Base-by-base conservation (phyloP, 352 stramenopile species). In the Phytopythium litorale region DNA sequence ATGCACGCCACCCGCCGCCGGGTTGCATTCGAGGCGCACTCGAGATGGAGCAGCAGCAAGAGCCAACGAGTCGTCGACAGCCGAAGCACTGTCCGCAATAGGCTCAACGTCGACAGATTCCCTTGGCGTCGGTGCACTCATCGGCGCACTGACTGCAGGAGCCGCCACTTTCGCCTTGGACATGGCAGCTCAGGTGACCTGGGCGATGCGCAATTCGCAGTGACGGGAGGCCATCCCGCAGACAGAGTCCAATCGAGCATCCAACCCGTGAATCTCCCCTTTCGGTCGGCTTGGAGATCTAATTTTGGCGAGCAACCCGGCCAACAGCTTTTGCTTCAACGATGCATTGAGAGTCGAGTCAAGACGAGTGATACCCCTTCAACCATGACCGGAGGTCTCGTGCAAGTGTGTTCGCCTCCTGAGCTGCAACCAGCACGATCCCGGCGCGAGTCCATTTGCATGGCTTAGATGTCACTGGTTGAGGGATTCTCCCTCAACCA, bases 1-100 rank as follows among this genome's bases (percentile, higher is more conserved):
- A 62, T 91, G 75, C n/a, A 91, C 72, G 4, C 91, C 79, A 0
- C 77, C 81, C 57, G 80, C 81, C 2, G 67, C 66, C 40, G 83
- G 83, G 38, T 92, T 92, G 54, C 75, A 81, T 3, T 54, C 19
- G 18, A 92, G 84, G 57, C 85, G 87, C n/a, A 58, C 35, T 28
- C 56, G 61, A 28, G 64, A 43, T 13, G 58, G 45, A 8, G 63
- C 45, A 11, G 25, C 60, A 21, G 62, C 46, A 18, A 71, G 33
- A 52, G 51, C 46, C 69, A 68, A 65, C 19, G 69, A 68, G 46
- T 68, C 69, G 23, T 63, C 57, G 7, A 42, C 35, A 9, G 60
- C 61, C 0, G 46, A 38, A 2, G 32, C 0, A 3, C 1, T 37
- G 28, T 38, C 25, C n/a, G 56, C 12, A 7, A 8, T 16, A n/a